Percentiles rank a stretch among this genome's conserved stretches.
Conservation (phyloP, 2,329 filamentous ascomycete genomes). For the Endoconidiophora polonica region DNA sequence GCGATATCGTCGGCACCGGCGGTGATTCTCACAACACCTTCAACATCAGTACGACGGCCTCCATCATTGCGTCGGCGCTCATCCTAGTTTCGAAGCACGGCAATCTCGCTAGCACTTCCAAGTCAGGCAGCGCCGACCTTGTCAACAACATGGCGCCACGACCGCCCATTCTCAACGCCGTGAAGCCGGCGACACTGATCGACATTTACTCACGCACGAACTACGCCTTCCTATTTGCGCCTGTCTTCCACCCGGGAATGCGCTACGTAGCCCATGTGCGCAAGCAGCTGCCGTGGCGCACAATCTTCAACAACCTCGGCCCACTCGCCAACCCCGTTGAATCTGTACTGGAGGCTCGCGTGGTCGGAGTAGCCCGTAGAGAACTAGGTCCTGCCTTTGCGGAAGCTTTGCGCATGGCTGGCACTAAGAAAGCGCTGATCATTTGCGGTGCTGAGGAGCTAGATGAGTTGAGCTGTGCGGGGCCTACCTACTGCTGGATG, state of each 20-base stretch:
- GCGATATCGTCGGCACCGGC: constrained; percentile 94
- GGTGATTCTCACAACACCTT: constrained; percentile 95
- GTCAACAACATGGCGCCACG: constrained; percentile 58
- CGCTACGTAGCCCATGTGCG: constrained; percentile 72
- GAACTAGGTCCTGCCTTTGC: constrained; percentile 81
- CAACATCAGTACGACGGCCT: constrained; percentile 92
- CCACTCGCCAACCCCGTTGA: constrained; percentile 86
- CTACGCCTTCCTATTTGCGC: constrained; percentile 91
- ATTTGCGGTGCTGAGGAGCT: constrained; percentile 91
- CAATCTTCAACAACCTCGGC: constrained; percentile 93
- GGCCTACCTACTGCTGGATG: constrained; percentile 77
- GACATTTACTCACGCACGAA: constrained; percentile 64
- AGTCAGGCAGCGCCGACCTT: constrained; percentile 87
- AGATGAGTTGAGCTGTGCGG: constrained; percentile 88
- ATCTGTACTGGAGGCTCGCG: constrained; percentile 65
- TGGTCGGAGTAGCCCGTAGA: constrained; percentile 82
- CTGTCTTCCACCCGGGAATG: constrained; percentile 93
- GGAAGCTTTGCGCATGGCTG: constrained; percentile 61
- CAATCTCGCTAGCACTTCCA: constrained; percentile 86
- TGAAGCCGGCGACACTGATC: constrained; percentile 54
- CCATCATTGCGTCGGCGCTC: constrained; percentile 74
- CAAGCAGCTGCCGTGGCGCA: constrained; percentile 79
- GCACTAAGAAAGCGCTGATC: constrained; percentile 68
- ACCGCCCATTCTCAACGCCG: constrained; percentile 55
- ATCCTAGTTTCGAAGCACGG: constrained; percentile 88